These are phyloP conservation scores for Diospyros kaki DNA, from an alignment of 148 eudicot species.

Conservation along the genomic window DNA sequence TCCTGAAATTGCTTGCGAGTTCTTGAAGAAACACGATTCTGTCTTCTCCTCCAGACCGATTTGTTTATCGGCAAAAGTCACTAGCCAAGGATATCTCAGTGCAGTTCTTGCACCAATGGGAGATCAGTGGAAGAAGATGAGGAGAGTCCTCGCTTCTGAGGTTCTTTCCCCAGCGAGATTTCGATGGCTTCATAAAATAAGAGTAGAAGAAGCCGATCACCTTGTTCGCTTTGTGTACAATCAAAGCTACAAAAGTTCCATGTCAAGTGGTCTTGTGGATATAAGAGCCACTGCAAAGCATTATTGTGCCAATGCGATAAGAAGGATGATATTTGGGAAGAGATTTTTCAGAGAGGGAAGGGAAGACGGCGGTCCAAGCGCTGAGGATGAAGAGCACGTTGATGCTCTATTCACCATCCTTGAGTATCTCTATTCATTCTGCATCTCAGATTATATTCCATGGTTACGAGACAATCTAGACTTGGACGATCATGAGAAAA, in stretches of 20 bases:
- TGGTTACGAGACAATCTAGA: conserved; percentile 1
- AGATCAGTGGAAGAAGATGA: conserved; percentile 23
- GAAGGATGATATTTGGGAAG: conserved; percentile 15
- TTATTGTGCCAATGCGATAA: conserved; percentile 14
- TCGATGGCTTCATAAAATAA: conserved; percentile 9
- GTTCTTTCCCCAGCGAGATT: background rate
- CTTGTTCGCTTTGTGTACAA: conserved; percentile 6
- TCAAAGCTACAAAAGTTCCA: background rate
- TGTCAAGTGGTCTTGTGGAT: background rate
- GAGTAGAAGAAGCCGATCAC: conserved; percentile 15
- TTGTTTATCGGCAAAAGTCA: background rate
- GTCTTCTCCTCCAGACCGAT: conserved; percentile 17
- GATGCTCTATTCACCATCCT: conserved; percentile 3
- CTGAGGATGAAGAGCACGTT: conserved; percentile 17
- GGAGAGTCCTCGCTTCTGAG: conserved; percentile 7
- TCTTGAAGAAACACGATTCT: conserved; percentile 15
- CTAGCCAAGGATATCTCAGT: conserved; percentile 8
- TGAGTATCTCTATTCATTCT: conserved; percentile 2
- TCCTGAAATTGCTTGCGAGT: conserved; percentile 13
- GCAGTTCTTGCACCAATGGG: background rate
- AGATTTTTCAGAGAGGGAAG: conserved; percentile 9
- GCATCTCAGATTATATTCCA: conserved; percentile 14
- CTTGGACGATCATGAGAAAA: conserved; percentile 18
- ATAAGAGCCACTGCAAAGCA: conserved; percentile 5
- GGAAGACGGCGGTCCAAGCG: conserved; percentile 8